Percentiles rank a stretch among this genome's conserved stretches.
phyloP scores from a whole-genome alignment of 192 early-diverging fungal species.

The Kappamyces sp. region DNA sequence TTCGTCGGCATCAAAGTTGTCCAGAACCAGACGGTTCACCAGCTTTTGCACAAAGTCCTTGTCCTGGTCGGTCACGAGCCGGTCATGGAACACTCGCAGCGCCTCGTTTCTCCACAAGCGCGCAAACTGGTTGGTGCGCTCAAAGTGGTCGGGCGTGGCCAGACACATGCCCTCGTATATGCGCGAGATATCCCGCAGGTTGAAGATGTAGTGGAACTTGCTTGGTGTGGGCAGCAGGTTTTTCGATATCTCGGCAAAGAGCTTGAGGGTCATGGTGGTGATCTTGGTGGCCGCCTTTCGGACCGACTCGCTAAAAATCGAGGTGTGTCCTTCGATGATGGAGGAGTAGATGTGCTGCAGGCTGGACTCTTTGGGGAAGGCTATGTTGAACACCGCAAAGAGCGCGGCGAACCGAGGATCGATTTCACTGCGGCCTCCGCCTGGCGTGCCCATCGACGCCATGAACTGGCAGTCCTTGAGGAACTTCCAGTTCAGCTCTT shows the following conservation, averaged over 20 bases:
- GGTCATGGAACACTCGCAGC: slow-evolving; percentile 51
- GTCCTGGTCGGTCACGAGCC: slow-evolving; percentile 50
- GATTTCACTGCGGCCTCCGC: slow-evolving; percentile 57
- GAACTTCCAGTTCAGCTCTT: slow-evolving; percentile 59
- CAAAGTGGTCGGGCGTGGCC: slow-evolving; percentile 53
- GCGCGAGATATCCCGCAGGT: slow-evolving; percentile 55
- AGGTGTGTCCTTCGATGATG: slow-evolving; percentile 50
- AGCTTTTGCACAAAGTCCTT: slow-evolving; percentile 50
- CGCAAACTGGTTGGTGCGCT: slow-evolving; percentile 42
- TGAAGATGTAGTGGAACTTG: slow-evolving; percentile 65
- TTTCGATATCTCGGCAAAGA: slow-evolving; percentile 50
- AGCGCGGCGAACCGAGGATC: slow-evolving; percentile 53
- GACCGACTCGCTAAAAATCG: slow-evolving; percentile 42
- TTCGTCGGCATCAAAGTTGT: slow-evolving; percentile 53
- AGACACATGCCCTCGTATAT: slow-evolving; percentile 51
- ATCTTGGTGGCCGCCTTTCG: slow-evolving; percentile 32
- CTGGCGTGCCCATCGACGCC: slow-evolving; percentile 57
- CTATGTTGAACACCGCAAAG: slow-evolving; percentile 57
- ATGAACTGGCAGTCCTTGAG: slow-evolving; percentile 57
- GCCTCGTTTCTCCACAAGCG: slow-evolving; percentile 55
- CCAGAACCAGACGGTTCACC: slow-evolving; percentile 46
- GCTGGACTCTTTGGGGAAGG: slow-evolving; percentile 52
- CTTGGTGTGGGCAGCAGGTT: slow-evolving; percentile 53
- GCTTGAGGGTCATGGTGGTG: slow-evolving; percentile 42
- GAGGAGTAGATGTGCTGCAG: slow-evolving; percentile 46